A percentile compares a stretch with the other conserved stretches of the same genome.
phyloP scores from a whole-genome alignment of 2,329 filamentous ascomycete genomes.

The Ophiostoma fasciatum region DNA sequence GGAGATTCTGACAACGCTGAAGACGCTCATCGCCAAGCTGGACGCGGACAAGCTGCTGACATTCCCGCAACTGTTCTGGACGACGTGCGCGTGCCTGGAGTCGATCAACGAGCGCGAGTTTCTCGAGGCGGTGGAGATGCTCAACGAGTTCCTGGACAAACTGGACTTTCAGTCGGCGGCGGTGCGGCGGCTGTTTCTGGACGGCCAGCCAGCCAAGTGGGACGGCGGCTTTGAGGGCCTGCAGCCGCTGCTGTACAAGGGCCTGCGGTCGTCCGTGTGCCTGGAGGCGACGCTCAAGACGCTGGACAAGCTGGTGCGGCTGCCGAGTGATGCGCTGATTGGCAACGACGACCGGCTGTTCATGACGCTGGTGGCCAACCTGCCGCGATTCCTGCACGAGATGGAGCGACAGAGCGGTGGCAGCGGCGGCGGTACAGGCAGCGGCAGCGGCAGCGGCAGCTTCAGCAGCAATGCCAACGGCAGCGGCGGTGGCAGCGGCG shows the following conservation, averaged over 20 bases:
- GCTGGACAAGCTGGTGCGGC: slow-evolving; percentile 60
- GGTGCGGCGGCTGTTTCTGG: slow-evolving; percentile 56
- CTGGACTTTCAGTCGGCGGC: slow-evolving; percentile 60
- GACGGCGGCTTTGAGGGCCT: slow-evolving; percentile 79
- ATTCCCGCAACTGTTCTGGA: slow-evolving; percentile 98
- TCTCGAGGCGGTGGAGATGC: slow-evolving; percentile 78
- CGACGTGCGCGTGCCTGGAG: slow-evolving; percentile 86
- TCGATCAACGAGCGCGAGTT: slow-evolving; percentile 96
- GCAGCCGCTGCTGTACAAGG: slow-evolving; percentile 78
- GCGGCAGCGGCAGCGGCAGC: too few species aligned
- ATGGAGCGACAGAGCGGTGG: too few species aligned
- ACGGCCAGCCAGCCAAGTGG: slow-evolving; percentile 75
- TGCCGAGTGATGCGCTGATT: slow-evolving; percentile 68
- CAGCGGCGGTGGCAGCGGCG: too few species aligned
- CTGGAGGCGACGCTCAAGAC: slow-evolving; percentile 63
- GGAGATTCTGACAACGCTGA: slow-evolving; percentile 90
- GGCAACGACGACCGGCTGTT: slow-evolving; percentile 72
- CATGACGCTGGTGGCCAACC: slow-evolving; percentile 79
- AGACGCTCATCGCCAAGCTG: slow-evolving; percentile 77
- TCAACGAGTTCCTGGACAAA: slow-evolving; percentile 73
- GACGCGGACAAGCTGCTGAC: slow-evolving; percentile 63
- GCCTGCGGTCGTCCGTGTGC: slow-evolving; percentile 71
- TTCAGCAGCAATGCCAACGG: too few species aligned
- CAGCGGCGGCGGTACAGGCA: too few species aligned
- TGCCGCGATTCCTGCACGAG: slow-evolving; percentile 69